Percentiles rank a stretch among this genome's conserved stretches.
Evolutionary conservation across 257 asterid species (phyloP).

Genomic region (Plantago major): DNA sequence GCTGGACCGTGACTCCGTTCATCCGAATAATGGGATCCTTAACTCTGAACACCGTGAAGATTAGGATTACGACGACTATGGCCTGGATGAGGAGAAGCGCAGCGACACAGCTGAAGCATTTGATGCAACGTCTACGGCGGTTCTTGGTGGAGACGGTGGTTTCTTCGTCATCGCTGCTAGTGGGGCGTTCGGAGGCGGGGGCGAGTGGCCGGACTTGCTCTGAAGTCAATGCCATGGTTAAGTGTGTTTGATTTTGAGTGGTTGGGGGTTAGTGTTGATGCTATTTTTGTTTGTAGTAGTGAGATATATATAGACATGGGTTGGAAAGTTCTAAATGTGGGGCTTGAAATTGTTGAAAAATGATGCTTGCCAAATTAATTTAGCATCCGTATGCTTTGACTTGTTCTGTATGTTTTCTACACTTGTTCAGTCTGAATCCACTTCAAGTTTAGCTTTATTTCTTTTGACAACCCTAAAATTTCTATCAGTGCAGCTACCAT

Average conservation of each 20-base stretch:
- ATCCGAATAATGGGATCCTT: conserved; percentile 51
- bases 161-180: conserved; percentile 50
- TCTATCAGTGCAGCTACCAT: no score
- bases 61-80: conserved; percentile 31
- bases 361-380: no score
- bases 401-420: no score
- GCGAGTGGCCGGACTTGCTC: conserved; percentile 77
- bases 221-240: conserved; percentile 36
- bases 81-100: conserved; percentile 47
- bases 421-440: no score
- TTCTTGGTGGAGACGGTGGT: neutral
- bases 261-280: no score
- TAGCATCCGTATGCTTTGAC: no score
- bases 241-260: neutral
- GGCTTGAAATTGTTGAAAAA: no score
- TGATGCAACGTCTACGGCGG: conserved; percentile 40
- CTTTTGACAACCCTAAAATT: no score
- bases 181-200: conserved; percentile 37
- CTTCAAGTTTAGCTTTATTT: no score
- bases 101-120: conserved; percentile 36
- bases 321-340: no score
- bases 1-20: conserved; percentile 41
- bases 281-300: no score
- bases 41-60: conserved; percentile 69
- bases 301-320: no score